phyloP scores from a whole-genome alignment of 345 rosid genomes.

The Psidium friedrichsthalianum region DNA sequence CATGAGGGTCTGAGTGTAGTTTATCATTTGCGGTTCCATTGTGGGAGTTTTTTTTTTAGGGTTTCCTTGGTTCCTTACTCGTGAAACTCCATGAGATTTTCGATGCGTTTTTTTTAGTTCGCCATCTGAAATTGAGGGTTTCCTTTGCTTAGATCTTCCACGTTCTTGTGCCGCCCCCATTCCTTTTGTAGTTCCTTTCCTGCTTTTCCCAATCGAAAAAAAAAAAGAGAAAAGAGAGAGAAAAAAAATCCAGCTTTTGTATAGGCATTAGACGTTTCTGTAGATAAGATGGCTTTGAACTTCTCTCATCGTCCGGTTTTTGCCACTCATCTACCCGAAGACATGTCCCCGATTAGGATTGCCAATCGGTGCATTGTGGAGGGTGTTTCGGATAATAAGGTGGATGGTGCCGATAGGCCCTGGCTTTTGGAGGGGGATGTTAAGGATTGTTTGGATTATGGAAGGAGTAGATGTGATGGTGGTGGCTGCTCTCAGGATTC shows the following conservation, averaged over 20 bases:
- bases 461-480: constrained; percentile 35
- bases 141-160: constrained; percentile 11
- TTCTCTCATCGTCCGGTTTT: constrained; percentile 64
- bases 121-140: constrained; percentile 34
- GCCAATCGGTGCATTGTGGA: constrained; percentile 52
- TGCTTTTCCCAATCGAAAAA: neutral
- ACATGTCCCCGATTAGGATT: constrained; percentile 59
- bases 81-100: constrained; percentile 31
- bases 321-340: constrained; percentile 52
- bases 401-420: constrained; percentile 17
- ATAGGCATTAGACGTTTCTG: neutral
- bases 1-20: neutral
- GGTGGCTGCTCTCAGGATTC: constrained; percentile 53
- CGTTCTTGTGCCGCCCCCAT: neutral
- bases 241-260: constrained; percentile 10
- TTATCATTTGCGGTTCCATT: neutral
- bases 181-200: neutral
- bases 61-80: neutral
- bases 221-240: neutral
- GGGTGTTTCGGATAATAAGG: constrained; percentile 30
- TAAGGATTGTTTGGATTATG: constrained; percentile 55
- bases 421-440: constrained; percentile 32
- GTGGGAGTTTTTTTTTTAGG: neutral
- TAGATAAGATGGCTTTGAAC: constrained; percentile 67
- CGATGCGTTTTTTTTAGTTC: constrained; percentile 33